Percentiles rank a stretch among this genome's conserved stretches.
Conservation (phyloP, 2,329 filamentous ascomycete species). For the Cercospora janseana region DNA sequence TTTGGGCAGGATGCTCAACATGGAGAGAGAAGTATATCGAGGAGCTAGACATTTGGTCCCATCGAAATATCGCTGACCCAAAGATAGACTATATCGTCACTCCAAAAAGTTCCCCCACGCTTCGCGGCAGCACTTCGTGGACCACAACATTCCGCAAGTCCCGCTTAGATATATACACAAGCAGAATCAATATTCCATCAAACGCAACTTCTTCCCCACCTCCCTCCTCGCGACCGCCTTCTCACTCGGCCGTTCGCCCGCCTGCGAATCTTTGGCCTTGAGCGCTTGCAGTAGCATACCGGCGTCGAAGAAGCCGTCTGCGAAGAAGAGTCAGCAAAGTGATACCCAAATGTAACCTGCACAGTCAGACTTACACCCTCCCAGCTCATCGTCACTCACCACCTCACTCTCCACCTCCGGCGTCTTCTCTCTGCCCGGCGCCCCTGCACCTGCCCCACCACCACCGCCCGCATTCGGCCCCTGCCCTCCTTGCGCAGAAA, state of each 20-base stretch:
- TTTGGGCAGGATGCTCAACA: too few relatives aligned
- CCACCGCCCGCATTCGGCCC: not conserved
- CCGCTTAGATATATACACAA: too few relatives aligned
- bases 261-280: constrained; percentile 60
- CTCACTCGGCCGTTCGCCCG: constrained; percentile 50
- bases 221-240: constrained; percentile 64
- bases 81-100: too few relatives aligned
- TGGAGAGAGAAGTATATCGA: too few relatives aligned
- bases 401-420: constrained; percentile 52
- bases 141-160: too few relatives aligned
- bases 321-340: not conserved
- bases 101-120: too few relatives aligned
- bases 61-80: too few relatives aligned
- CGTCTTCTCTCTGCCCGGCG: not conserved
- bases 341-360: too few relatives aligned
- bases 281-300: constrained; percentile 90
- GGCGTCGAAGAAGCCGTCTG: constrained; percentile 96
- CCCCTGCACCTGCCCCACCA: constrained; percentile 49
- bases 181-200: constrained; percentile 64
- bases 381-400: constrained; percentile 81
- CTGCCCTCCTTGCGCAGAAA: constrained; percentile 24
- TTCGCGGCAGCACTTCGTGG: too few relatives aligned
- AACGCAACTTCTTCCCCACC: constrained; percentile 69
- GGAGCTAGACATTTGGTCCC: too few relatives aligned
- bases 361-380: constrained; percentile 90